These are phyloP conservation scores for Colletotrichum sp. DNA, from an alignment of 2,329 filamentous ascomycete species.

Conservation along the genomic window DNA sequence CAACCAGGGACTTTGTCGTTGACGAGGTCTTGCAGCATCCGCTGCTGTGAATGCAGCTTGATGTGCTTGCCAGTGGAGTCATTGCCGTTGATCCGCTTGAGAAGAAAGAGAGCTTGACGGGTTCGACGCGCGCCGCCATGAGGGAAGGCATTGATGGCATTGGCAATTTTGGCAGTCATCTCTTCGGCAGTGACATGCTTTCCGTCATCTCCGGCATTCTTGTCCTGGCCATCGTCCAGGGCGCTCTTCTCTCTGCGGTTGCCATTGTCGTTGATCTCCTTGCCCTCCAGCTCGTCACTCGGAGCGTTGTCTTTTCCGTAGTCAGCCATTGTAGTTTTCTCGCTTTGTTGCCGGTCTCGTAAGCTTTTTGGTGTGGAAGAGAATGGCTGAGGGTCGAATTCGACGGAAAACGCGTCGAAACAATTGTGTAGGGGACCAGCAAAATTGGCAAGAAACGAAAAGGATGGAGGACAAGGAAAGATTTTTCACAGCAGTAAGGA, in stretches of 20 bases:
- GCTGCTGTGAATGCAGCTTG: background rate
- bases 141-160: background rate
- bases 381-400: background rate
- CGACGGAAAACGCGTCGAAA: background rate
- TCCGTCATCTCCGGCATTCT: background rate
- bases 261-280: background rate
- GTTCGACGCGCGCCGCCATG: background rate
- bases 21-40: background rate
- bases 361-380: background rate
- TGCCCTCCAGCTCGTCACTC: background rate
- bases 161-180: background rate
- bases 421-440: background rate
- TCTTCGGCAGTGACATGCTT: background rate
- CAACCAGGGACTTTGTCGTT: background rate
- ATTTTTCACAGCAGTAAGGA: background rate
- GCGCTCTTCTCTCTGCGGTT: background rate
- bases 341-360: background rate
- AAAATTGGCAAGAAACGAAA: background rate
- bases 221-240: background rate
- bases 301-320: background rate
- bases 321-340: background rate
- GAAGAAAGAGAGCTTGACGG: background rate
- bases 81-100: background rate
- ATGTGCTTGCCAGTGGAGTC: background rate
- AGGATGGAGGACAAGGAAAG: background rate